Evolutionary conservation across 148 eudicot species (phyloP), one percentile per base, ranked within the genome.

Genomic region (Simmondsia chinensis): DNA sequence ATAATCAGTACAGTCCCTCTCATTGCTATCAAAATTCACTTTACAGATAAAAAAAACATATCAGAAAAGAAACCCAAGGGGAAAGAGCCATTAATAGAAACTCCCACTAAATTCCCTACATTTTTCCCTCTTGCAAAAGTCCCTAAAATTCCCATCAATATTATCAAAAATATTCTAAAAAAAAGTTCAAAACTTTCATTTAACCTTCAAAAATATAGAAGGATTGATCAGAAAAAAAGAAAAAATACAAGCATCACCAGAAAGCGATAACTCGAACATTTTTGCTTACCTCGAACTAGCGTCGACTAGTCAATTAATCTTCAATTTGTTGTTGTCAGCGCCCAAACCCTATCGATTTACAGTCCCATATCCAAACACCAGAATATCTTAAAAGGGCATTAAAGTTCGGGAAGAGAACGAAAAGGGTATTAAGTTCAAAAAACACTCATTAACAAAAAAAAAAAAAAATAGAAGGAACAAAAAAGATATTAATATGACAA

Each of bases 41-140:
- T 77, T 77, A 77, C 83, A 77, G 58, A 59, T 57, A 50, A 57
- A 63, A 64, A 24, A 34, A n/a, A n/a, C n/a, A n/a, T n/a, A n/a
- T 42, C 40, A 25, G 47, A 54, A 48, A 31, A 65, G 33, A 54
- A 50, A 49, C 34, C 23, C 36, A 53, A 27, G 48, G 23, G 43
- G 12, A 22, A 33, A 12, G 0, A n/a, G n/a, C n/a, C n/a, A n/a
- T n/a, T n/a, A 27, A 50, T 15, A 33, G 26, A 53, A 48, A 50
- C 46, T 47, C 33, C 42, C 41, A 41, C 46, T 59, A 48, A 44
- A n/a, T n/a, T n/a, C n/a, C 41, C 77, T 56, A 51, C 48, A 42
- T 35, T 43, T 48, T 57, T 27, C 15, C 65, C 56, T 23, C 48
- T 50, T 33, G 27, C 13, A 4, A 23, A 16, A 50, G 52, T 39